These are phyloP conservation scores for Scheffersomyces spartinae DNA, from an alignment of 805 yeast genomes.

Conservation along the genomic window DNA sequence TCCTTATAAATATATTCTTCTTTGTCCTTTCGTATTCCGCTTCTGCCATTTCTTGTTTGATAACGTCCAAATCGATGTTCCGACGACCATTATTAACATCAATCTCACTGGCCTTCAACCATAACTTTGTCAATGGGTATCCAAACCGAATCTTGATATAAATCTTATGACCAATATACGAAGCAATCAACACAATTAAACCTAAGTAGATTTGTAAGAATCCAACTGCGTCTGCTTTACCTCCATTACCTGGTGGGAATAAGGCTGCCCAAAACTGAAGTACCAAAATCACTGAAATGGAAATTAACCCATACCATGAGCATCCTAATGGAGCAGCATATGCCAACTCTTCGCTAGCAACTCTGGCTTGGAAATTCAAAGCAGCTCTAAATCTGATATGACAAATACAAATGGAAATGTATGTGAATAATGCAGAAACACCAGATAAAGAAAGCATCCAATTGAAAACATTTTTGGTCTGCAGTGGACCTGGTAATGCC, in stretches of 20 bases:
- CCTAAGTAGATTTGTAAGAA: conserved; percentile 51
- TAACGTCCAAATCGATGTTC: conserved; percentile 40
- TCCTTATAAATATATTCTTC: conserved; percentile 6
- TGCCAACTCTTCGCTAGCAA: conserved; percentile 17
- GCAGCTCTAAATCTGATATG: conserved; percentile 20
- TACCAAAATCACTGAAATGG: conserved; percentile 15
- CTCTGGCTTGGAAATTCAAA: conserved; percentile 11
- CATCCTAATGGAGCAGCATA: conserved; percentile 17
- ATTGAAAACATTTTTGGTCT: conserved; percentile 13
- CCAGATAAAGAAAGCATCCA: conserved; percentile 22
- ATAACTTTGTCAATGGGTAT: conserved; percentile 19
- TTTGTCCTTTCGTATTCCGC: conserved; percentile 12
- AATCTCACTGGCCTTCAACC: conserved; percentile 35
- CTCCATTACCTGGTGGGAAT: conserved; percentile 19
- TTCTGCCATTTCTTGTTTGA: conserved; percentile 41
- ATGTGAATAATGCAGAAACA: conserved; percentile 17
- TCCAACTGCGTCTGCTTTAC: conserved; percentile 18
- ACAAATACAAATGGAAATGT: conserved; percentile 18
- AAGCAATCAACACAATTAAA: conserved; percentile 26
- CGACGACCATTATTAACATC: conserved; percentile 58
- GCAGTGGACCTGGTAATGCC: conserved; percentile 14
- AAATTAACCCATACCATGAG: conserved; percentile 20
- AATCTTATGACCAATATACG: conserved; percentile 41
- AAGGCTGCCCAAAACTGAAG: conserved; percentile 30
- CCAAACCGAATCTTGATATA: conserved; percentile 19